phyloP scores from a whole-genome alignment of 495 filamentous ascomycete species.

The Oidiodendron maius region DNA sequence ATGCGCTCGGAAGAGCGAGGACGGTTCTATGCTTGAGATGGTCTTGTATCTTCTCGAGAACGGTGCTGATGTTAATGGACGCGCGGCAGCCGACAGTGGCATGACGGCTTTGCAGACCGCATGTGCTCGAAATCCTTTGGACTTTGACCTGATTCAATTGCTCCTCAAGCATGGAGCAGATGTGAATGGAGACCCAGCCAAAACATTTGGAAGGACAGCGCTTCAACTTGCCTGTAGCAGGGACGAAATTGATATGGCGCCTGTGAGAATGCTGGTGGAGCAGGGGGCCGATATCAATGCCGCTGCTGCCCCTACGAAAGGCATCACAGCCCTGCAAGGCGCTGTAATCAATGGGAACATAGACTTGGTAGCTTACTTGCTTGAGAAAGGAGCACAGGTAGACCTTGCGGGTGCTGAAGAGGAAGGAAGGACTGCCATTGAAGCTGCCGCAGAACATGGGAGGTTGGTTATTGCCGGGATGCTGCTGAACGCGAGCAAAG shows the following conservation, averaged over 20 bases:
- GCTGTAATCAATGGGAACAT: constrained; percentile 15
- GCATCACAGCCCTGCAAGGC: constrained; percentile 12
- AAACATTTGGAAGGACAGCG: constrained; percentile 4
- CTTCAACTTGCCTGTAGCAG: constrained; percentile 5
- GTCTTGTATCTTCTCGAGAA: constrained; percentile 2
- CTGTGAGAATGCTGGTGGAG: constrained; percentile 10
- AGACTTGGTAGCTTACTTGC: constrained; percentile 10
- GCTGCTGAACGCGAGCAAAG: constrained; percentile 11
- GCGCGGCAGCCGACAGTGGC: too few relatives aligned
- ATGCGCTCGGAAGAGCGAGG: too few relatives aligned
- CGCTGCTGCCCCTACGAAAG: not conserved
- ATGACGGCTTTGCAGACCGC: constrained; percentile 7
- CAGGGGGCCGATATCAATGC: constrained; percentile 13
- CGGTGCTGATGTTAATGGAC: too few relatives aligned
- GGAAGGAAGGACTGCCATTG: constrained; percentile 25
- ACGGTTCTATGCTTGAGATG: too few relatives aligned
- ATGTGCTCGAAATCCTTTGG: constrained; percentile 7
- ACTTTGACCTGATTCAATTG: constrained; percentile 5
- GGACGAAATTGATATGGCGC: constrained; percentile 5
- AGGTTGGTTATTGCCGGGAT: constrained; percentile 9
- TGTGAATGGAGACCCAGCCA: constrained; percentile 4
- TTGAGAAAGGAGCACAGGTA: constrained; percentile 15
- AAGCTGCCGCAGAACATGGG: constrained; percentile 10
- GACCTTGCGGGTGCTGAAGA: constrained; percentile 4
- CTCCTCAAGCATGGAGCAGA: constrained; percentile 6